Evolutionary conservation across 2,329 filamentous ascomycete species (phyloP), one percentile per base, ranked within the genome.

Genomic region (Cercospora sp.): DNA sequence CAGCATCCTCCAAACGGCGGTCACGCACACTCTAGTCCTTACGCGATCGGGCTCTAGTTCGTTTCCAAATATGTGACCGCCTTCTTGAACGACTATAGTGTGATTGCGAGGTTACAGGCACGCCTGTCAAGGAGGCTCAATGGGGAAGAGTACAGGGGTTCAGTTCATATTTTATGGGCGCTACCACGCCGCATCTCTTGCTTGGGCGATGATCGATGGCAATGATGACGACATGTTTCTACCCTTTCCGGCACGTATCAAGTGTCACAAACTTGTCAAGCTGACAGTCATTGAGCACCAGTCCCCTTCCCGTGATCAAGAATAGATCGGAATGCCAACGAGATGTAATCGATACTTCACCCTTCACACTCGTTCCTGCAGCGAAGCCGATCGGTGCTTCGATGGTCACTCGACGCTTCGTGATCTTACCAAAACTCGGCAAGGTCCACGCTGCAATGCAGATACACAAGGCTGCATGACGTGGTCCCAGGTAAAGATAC

Each of bases 251-350:
- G 28, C 28, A 57, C 24, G 28, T 30, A 24, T 32, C 49, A 53
- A 53, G 49, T 53, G 49, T 53, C 53, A 58, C 53, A 58, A 21
- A 58, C 26, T 58, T 30, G 53, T 57, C 28, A 32, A 57, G 53
- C 53, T 30, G 53, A 30, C 53, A 57, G 28, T 58, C n/a, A 26
- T 58, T 58, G 26, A 58, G 53, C 28, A 58, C 53, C 53, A 58
- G 9, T 32, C 26, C 26, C 26, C 16, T 18, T 58, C 28, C 21
- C 13, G 26, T 58, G 26, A 21, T 21, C 45, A 51, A 51, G 45
- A 51, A 51, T 51, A 51, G 45, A 51, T 24, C 10, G 18, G 45
- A 51, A 24, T 51, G 45, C 45, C 45, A 21, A 26, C 45, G 3
- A 21, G 21, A 51, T 26, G 18, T 51, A 24, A 21, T 24, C 45